Evolutionary conservation across 805 yeast genomes (phyloP), one percentile per base, ranked within the genome.

Genomic region (Wickerhamiella sergipiensis): DNA sequence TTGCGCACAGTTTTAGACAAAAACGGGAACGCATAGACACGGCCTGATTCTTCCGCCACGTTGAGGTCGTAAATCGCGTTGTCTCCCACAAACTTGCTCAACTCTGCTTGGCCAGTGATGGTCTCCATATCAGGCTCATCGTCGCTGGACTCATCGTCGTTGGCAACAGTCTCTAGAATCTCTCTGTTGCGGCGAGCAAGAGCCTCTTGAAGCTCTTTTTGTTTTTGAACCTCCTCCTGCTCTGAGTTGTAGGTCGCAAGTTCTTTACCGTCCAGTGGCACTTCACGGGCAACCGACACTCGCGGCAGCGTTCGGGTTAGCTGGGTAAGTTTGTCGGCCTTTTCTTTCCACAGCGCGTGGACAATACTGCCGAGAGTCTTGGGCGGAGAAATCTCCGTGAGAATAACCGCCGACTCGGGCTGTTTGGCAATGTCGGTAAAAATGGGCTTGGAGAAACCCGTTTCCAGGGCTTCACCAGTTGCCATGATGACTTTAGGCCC

Each of bases 401-500:
- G 62, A 1, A 92, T 69, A 1, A 89, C 72, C 0, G 94, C 80
- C 1, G 85, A 79, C 50, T 76, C 77, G 24, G 79, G 83, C 55
- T 77, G 80, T 12, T 71, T 71, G 59, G 92, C 82, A n/a, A 31
- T 2, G 6, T 58, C 54, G n/a, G 63, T 59, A 53, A 71, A 71
- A 1, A 67, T 46, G 10, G 66, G 50, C 66, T 74, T 53, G 64
- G 74, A 49, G 77, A 70, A 29, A 71, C 95, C 95, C 43, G 71
- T 73, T 45, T 77, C 78, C 38, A 83, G 62, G 47, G 79, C 80
- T 21, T 75, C 71, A 12, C 86, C 89, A 1, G 90, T 78, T 18
- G 86, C 83, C 54, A 90, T 80, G 2, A 89, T 81, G 48, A 90
- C 80, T 62, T 85, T 85, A 0, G 95, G 84, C 1, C 52, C 55